Conservation (phyloP, 192 early-diverging fungal species). For the Umbelopsis ramanniana region DNA sequence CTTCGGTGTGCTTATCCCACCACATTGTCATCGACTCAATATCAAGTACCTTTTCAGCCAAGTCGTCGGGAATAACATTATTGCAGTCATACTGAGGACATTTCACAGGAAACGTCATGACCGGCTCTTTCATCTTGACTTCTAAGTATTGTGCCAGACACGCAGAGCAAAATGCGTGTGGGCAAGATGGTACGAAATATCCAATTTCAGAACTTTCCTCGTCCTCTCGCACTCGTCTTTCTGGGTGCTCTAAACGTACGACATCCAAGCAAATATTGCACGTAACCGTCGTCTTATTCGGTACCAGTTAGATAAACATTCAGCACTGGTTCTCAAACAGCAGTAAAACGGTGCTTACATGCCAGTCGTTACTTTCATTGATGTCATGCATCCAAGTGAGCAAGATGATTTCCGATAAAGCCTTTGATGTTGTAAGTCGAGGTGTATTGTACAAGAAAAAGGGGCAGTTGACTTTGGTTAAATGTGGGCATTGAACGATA, state of each 20-base stretch:
- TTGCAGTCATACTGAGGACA: conserved; percentile 12
- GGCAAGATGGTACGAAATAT: not conserved
- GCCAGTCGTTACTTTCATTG: not conserved
- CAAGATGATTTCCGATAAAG: not conserved
- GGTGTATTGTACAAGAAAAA: not conserved
- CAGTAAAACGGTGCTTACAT: not conserved
- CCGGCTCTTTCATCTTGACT: conserved; percentile 10
- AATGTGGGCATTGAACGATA: no score
- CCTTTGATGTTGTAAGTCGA: not conserved
- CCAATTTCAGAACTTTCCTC: not conserved
- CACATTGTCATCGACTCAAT: not conserved
- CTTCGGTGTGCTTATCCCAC: conserved; percentile 13
- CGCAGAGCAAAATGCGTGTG: conserved; percentile 3
- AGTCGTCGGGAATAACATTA: not conserved
- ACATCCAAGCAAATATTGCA: conserved; percentile 12
- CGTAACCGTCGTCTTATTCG: not conserved
- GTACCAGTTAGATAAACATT: not conserved
- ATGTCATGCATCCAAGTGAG: not conserved
- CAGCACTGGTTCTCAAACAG: not conserved
- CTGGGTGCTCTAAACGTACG: not conserved
- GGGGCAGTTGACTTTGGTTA: no score
- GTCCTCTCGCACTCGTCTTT: not conserved
- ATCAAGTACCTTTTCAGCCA: not conserved
- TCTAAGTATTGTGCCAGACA: conserved; percentile 12
- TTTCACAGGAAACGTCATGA: conserved; percentile 9